A percentile compares a stretch with the other conserved stretches of the same genome.
phyloP scores from a whole-genome alignment of 176 grass and related monocot species.

The Oryza coarctata region DNA sequence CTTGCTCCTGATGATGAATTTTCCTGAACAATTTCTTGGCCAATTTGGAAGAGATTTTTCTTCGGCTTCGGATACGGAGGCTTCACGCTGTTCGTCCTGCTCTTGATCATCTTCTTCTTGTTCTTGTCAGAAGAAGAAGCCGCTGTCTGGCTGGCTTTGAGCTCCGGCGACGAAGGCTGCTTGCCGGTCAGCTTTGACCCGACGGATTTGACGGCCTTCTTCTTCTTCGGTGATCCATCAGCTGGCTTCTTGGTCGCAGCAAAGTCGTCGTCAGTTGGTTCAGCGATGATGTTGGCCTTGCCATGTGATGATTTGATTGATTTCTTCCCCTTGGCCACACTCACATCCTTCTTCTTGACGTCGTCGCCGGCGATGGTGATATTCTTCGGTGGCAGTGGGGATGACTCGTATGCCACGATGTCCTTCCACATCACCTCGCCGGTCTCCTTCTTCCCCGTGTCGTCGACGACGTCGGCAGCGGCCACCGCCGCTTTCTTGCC shows the following conservation, averaged over 20 bases:
- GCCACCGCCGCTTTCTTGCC: not conserved
- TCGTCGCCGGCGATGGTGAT: not conserved
- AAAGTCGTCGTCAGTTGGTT: not conserved
- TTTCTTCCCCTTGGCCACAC: constrained; percentile 18
- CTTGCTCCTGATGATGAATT: not conserved
- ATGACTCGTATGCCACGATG: constrained; percentile 44
- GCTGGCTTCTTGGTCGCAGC: not conserved
- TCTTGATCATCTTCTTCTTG: not conserved
- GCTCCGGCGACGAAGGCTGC: not conserved
- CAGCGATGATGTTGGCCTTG: not conserved
- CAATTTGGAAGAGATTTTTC: constrained; percentile 3
- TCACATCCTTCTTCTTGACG: not conserved
- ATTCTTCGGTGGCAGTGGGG: not conserved
- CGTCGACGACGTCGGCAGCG: not conserved
- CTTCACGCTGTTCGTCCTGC: not conserved
- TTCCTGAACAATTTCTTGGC: not conserved
- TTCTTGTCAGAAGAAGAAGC: not conserved
- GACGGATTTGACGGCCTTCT: constrained; percentile 29
- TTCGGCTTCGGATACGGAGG: constrained; percentile 21
- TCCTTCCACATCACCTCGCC: constrained; percentile 61
- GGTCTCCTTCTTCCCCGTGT: not conserved
- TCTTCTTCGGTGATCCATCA: constrained; percentile 4
- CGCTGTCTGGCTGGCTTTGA: not conserved
- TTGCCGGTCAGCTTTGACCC: constrained; percentile 29
- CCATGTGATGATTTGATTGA: not conserved